A percentile compares a stretch with the other conserved stretches of the same genome.
Conservation (phyloP, 1,139 yeast species). For the Zygosaccharomyces pseudobailii region DNA sequence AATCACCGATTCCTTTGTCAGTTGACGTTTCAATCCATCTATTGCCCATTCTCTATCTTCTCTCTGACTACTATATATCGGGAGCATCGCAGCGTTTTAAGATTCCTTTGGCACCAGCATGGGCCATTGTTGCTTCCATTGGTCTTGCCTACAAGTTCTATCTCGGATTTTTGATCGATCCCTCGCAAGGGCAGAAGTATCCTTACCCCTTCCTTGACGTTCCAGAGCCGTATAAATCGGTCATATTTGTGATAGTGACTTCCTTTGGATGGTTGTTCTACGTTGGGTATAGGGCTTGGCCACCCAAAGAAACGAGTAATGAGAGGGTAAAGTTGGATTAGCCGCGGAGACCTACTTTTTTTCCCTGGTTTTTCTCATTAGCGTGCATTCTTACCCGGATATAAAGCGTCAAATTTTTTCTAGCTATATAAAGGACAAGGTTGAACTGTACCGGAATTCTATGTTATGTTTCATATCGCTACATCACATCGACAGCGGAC, state of each 20-base stretch:
- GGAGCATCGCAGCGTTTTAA: constrained; percentile 43
- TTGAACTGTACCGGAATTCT: background rate
- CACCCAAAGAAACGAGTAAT: constrained; percentile 14
- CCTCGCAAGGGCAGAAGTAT: constrained; percentile 45
- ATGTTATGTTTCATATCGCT: constrained; percentile 6
- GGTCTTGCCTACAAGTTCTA: constrained; percentile 51
- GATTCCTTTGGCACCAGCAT: constrained; percentile 35
- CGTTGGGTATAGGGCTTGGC: constrained; percentile 23
- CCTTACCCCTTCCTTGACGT: constrained; percentile 68
- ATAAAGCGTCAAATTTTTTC: background rate
- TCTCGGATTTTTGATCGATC: constrained; percentile 46
- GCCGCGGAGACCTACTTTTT: constrained; percentile 1
- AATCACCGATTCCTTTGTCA: constrained; percentile 41
- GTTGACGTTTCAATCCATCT: constrained; percentile 57
- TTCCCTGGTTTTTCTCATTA: background rate
- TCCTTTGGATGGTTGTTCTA: constrained; percentile 40
- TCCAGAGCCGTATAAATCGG: constrained; percentile 39
- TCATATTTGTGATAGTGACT: constrained; percentile 50
- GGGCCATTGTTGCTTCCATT: constrained; percentile 38
- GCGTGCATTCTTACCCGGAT: background rate
- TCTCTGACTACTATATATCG: constrained; percentile 48
- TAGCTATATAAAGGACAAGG: background rate
- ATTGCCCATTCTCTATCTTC: constrained; percentile 49
- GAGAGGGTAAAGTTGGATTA: background rate
- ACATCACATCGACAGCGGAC: constrained; percentile 23